Evolutionary conservation across 2,329 filamentous ascomycete species (phyloP).

Genomic region (Westerdykella sp.): DNA sequence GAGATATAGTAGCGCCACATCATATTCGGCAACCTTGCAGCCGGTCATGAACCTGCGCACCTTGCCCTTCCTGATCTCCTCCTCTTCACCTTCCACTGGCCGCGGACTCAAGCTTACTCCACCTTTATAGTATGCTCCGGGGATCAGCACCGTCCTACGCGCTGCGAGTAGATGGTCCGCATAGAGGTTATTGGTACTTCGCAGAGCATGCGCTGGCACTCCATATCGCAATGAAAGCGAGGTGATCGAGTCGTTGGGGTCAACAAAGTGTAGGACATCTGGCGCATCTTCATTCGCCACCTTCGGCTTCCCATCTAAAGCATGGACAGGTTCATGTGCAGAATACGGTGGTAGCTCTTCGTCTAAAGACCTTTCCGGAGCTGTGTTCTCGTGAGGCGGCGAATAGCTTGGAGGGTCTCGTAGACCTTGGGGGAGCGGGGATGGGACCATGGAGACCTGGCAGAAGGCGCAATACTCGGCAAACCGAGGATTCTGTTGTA

Average conservation of each 20-base stretch:
- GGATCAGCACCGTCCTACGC: conserved; percentile 64
- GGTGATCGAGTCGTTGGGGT: conserved; percentile 61
- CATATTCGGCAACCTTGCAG: conserved; percentile 68
- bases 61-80: conserved; percentile 63
- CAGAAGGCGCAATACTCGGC: conserved; percentile 66
- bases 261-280: conserved; percentile 69
- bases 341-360: conserved; percentile 44
- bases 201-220: conserved; percentile 58
- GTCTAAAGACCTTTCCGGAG: conserved; percentile 14
- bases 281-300: conserved; percentile 37
- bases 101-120: conserved; percentile 62
- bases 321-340: conserved; percentile 23
- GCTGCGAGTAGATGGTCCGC: conserved; percentile 66
- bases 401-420: conserved; percentile 63
- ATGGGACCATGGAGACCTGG: conserved; percentile 60
- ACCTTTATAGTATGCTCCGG: conserved; percentile 61
- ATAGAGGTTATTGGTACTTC: conserved; percentile 62
- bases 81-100: conserved; percentile 68
- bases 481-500: conserved; percentile 64
- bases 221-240: conserved; percentile 67
- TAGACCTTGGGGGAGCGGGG: conserved; percentile 57
- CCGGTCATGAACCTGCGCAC: conserved; percentile 72
- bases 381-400: conserved; percentile 28
- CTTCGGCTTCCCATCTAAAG: conserved; percentile 26
- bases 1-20: conserved; percentile 68